Evolutionary conservation across 2,329 filamentous ascomycete species (phyloP).

Genomic region (Westerdykella sp.): DNA sequence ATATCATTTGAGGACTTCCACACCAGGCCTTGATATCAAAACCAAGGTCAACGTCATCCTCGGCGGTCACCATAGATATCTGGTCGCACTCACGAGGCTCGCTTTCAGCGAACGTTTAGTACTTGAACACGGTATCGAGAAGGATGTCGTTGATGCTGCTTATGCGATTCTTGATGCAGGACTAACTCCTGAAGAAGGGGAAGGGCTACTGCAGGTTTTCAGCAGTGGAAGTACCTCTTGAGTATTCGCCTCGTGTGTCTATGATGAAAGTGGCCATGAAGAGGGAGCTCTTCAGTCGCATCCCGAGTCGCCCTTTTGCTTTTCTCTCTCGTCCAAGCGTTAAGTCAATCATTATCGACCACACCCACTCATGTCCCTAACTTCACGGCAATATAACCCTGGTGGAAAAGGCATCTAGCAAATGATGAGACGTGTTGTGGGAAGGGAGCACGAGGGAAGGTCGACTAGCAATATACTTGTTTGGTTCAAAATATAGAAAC

Average conservation of each 20-base stretch:
- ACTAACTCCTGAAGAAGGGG: conserved; percentile 72
- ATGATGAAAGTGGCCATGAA: too few relatives aligned
- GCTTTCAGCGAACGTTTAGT: conserved; percentile 77
- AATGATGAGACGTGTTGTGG: too few relatives aligned
- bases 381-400: conserved; percentile 3
- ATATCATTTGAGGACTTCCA: conserved; percentile 53
- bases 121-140: conserved; percentile 68
- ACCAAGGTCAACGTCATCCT: conserved; percentile 63
- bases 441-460: too few relatives aligned
- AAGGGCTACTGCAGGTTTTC: conserved; percentile 49
- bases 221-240: conserved; percentile 12
- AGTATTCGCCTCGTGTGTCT: too few relatives aligned
- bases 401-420: too few relatives aligned
- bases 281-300: too few relatives aligned
- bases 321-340: too few relatives aligned
- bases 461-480: too few relatives aligned
- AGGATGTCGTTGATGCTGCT: conserved; percentile 73
- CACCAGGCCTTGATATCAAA: conserved; percentile 61
- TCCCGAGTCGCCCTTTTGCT: too few relatives aligned
- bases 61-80: conserved; percentile 73
- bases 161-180: conserved; percentile 74
- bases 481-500: too few relatives aligned
- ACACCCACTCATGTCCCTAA: background rate
- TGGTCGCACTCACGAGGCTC: conserved; percentile 73
- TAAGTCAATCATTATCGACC: too few relatives aligned